Evolutionary conservation across 805 yeast genomes (phyloP).

Genomic region (Ogataea paradorogensis): DNA sequence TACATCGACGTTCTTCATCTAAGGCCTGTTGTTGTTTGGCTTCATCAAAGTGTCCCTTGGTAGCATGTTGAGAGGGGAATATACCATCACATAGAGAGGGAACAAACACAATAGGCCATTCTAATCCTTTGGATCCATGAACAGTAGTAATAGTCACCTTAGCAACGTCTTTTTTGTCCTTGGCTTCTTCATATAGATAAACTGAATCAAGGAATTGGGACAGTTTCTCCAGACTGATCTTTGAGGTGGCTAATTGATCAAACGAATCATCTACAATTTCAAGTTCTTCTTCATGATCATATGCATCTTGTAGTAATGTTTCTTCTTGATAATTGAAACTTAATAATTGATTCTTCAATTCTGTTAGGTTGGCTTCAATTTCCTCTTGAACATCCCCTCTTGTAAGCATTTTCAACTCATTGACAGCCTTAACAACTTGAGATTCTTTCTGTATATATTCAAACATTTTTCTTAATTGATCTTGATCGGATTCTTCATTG

Average conservation of each 20-base stretch:
- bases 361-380: constrained; percentile 26
- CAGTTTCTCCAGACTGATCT: constrained; percentile 23
- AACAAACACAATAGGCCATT: constrained; percentile 90
- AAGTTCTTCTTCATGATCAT: constrained; percentile 12
- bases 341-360: constrained; percentile 28
- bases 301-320: constrained; percentile 21
- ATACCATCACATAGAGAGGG: constrained; percentile 68
- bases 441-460: constrained; percentile 22
- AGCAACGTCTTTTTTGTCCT: constrained; percentile 12
- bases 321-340: constrained; percentile 28
- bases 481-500: constrained; percentile 2
- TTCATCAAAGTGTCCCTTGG: constrained; percentile 19
- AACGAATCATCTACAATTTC: constrained; percentile 23
- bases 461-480: constrained; percentile 19
- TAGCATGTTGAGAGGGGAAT: constrained; percentile 57
- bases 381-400: constrained; percentile 22
- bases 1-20: constrained; percentile 74
- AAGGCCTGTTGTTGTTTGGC: constrained; percentile 15
- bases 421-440: constrained; percentile 18
- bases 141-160: constrained; percentile 63
- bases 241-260: constrained; percentile 12
- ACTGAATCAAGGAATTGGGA: constrained; percentile 33
- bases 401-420: constrained; percentile 17
- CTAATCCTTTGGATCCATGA: constrained; percentile 91
- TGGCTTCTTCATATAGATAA: constrained; percentile 29